Conservation (phyloP, 768 basidiomycete species). For the Dioszegia aurantiaca region DNA sequence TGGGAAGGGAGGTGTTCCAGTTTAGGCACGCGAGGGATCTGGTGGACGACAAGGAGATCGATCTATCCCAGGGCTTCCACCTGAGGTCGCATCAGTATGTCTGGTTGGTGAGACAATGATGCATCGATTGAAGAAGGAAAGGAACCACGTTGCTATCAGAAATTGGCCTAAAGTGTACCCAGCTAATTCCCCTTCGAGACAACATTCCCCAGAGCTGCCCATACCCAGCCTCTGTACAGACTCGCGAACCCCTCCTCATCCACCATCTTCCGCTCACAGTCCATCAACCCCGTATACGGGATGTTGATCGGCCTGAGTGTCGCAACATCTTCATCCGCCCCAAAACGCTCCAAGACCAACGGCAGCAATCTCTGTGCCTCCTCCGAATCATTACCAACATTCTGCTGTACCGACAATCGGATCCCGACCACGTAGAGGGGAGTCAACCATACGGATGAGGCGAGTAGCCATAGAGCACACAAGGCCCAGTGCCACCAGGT, state of each 20-base stretch:
- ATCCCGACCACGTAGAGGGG: background rate
- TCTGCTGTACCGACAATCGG: background rate
- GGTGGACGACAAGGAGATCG: background rate
- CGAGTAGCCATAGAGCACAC: background rate
- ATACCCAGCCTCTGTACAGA: background rate
- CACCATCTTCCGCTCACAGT: background rate
- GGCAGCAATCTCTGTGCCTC: too few species aligned
- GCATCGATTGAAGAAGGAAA: too few species aligned
- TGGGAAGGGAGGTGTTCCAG: conserved; percentile 14
- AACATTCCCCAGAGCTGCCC: background rate
- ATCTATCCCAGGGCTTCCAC: conserved; percentile 10
- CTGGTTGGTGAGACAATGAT: conserved; percentile 1
- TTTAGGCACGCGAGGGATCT: conserved; percentile 10
- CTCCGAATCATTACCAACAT: background rate
- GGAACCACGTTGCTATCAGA: too few species aligned
- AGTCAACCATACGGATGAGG: background rate
- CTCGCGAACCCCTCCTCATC: background rate
- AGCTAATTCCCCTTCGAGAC: too few species aligned
- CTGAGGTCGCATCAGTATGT: conserved; percentile 16
- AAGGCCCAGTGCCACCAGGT: background rate
- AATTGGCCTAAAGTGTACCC: too few species aligned
- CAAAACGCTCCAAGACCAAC: too few species aligned
- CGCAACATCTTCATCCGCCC: background rate
- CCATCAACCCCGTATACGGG: background rate
- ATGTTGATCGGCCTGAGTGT: background rate